These are phyloP conservation scores for Hexamita inflata DNA, from an alignment of 208 protist species.

Conservation along the genomic window DNA sequence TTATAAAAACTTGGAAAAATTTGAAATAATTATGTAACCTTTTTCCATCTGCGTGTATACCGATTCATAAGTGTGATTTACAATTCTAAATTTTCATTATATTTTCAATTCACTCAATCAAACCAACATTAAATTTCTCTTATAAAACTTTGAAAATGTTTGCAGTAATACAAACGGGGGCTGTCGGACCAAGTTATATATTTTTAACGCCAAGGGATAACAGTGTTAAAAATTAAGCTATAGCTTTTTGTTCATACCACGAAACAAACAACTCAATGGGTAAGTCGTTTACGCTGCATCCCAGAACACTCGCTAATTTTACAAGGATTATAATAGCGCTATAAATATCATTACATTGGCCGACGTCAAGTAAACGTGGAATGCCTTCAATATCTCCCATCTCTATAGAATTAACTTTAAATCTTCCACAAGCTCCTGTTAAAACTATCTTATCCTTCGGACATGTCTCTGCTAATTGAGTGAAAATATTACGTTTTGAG, in stretches of 20 bases:
- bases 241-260: slow-evolving; percentile 71
- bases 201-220: slow-evolving; percentile 55
- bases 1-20: no score
- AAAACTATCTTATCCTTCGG: slow-evolving; percentile 52
- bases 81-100: no score
- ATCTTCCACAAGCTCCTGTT: slow-evolving; percentile 58
- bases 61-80: no score
- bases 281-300: slow-evolving; percentile 41
- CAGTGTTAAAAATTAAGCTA: slow-evolving; percentile 57
- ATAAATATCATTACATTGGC: slow-evolving; percentile 70
- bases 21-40: no score
- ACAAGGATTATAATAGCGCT: slow-evolving; percentile 53
- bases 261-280: slow-evolving; percentile 56
- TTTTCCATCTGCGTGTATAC: no score
- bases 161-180: slow-evolving; percentile 57
- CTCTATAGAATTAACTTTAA: slow-evolving; percentile 38
- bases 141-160: slow-evolving; percentile 50
- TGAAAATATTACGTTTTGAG: slow-evolving; percentile 54
- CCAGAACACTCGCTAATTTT: slow-evolving; percentile 47
- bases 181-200: slow-evolving; percentile 57
- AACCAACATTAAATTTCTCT: slow-evolving; percentile 49
- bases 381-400: slow-evolving; percentile 48
- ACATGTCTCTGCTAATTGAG: slow-evolving; percentile 43
- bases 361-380: slow-evolving; percentile 61
- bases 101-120: no score